Conservation (phyloP, 2,329 filamentous ascomycete genomes). For the Penicillium olsonii region DNA sequence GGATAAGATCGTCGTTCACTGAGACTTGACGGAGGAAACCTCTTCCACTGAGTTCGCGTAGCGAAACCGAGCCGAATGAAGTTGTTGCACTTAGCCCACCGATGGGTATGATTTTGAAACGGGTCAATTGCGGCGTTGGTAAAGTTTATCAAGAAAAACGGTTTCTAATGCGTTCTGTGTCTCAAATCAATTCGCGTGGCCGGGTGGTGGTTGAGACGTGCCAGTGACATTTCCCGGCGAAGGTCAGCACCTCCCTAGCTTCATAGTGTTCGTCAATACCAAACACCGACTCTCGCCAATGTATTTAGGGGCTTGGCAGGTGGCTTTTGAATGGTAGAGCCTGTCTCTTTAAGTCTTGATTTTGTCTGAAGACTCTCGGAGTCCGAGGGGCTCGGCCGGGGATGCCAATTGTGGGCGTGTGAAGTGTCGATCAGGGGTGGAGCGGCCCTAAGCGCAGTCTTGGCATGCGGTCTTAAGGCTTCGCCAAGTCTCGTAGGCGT, state of each 20-base stretch:
- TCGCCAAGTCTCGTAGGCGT: neutral
- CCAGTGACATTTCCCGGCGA: no score
- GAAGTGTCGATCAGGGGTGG: neutral
- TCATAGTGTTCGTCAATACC: neutral
- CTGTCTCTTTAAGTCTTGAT: neutral
- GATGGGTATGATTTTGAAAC: no score
- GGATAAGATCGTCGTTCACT: neutral
- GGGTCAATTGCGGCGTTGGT: no score
- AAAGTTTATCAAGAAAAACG: no score
- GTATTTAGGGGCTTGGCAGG: neutral
- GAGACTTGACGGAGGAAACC: neutral
- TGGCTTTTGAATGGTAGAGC: neutral
- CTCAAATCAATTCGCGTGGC: no score
- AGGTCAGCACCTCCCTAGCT: no score
- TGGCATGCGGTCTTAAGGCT: neutral
- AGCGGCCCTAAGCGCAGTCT: neutral
- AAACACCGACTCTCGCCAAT: neutral
- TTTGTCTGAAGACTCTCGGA: neutral
- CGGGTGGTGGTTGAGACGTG: no score
- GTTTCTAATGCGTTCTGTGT: no score
- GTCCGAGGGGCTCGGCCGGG: conserved; percentile 1
- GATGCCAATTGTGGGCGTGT: neutral
- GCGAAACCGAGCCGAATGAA: neutral
- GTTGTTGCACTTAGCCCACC: neutral
- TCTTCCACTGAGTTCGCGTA: neutral